Base-by-base conservation (phyloP, 2,329 filamentous ascomycete species). In the Zalaria sp. region DNA sequence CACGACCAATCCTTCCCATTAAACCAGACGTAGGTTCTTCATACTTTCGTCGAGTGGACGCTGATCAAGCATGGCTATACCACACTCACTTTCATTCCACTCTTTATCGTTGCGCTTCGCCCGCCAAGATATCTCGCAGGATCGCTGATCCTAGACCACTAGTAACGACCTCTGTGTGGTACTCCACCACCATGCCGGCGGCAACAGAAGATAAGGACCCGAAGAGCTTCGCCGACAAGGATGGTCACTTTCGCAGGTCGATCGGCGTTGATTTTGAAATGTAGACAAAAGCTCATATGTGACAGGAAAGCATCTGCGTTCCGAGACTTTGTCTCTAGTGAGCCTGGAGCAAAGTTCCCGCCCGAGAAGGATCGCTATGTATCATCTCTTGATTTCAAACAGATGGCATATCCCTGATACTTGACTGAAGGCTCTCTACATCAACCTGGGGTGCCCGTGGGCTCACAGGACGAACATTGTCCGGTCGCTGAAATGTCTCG, bases 381-480 rank as follows among this genome's bases (percentile, higher is more conserved):
- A 41, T 4, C 25, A n/a, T 35, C 10, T 5, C 28, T 25, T 25
- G 26, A 27, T 32, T 32, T 32, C n/a, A 7, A 7, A 32, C 29
- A 32, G 7, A 7, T 32, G 29, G 7, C n/a, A 7, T 32, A 32
- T 7, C 29, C 7, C 35, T 18, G 35, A 6, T 8, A 29, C 7
- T 27, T 11, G 5, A 5, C 39, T 36, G 25, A 26, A 43, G 39
- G 44, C 68, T 0, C 60, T 81, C 3, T 81, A 81, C 53, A 55
- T 79, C 37, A 73, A 74, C 34, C 67, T 68, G 4, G 69, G 69
- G 5, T 81, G 78, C 49, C 77, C 77, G 4, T 81, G 77, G 77
- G 75, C 76, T 35, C 69, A 73, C 45, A 64, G 71, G 7, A 49
- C 61, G 2, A 64, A 68, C 43, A 60, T 73, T 25, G 63, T 69